Conservation (phyloP, 1,139 yeast species). For the Sugiyamaella sp. region DNA sequence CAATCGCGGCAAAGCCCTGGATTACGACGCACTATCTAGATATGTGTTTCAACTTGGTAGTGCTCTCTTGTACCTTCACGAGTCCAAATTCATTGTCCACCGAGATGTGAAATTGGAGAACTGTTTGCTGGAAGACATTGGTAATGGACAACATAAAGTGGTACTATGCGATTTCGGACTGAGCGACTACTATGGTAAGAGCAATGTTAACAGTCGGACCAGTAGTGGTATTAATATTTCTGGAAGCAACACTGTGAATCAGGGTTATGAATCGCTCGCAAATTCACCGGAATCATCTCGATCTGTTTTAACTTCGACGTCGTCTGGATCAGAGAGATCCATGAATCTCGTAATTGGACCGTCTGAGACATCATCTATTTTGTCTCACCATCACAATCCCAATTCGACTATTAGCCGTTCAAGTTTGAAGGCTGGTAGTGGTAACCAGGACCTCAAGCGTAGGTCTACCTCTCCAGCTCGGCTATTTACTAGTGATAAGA, state of each 20-base stretch:
- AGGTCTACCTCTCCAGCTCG: conserved; percentile 7
- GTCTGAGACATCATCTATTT: conserved; percentile 35
- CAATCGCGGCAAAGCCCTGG: conserved; percentile 36
- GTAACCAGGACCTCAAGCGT: conserved; percentile 2
- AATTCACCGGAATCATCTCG: conserved; percentile 13
- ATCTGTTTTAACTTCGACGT: conserved; percentile 9
- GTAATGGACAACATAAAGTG: conserved; percentile 36
- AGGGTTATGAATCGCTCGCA: conserved; percentile 1
- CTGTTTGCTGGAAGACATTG: conserved; percentile 57
- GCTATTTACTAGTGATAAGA: neutral
- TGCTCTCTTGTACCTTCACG: conserved; percentile 75
- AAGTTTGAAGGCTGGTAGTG: neutral
- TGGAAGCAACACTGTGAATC: neutral
- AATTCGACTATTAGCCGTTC: conserved; percentile 1
- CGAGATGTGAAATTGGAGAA: conserved; percentile 91
- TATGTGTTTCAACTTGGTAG: conserved; percentile 58
- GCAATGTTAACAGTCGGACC: conserved; percentile 3
- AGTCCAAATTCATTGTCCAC: conserved; percentile 66
- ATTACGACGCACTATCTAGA: conserved; percentile 34
- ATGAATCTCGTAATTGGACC: conserved; percentile 34
- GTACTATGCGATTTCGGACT: conserved; percentile 87
- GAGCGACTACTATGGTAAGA: conserved; percentile 51
- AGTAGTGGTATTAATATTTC: conserved; percentile 12
- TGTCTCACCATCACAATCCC: conserved; percentile 30
- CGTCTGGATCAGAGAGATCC: conserved; percentile 21